Base-by-base conservation (phyloP, 805 yeast species). In the Candida boleticola region DNA sequence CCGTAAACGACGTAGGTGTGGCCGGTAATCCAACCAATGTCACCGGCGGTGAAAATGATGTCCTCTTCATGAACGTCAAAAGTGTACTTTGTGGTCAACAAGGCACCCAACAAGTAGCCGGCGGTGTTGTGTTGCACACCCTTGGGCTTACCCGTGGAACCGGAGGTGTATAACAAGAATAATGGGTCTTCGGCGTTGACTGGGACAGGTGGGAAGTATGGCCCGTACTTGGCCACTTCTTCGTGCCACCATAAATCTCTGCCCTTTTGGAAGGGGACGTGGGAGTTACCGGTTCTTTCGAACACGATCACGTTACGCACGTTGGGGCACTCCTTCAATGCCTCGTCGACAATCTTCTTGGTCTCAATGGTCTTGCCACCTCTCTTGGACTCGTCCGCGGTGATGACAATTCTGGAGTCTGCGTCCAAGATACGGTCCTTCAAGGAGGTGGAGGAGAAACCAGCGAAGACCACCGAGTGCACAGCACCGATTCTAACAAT, bases 1-100 rank as follows among this genome's bases (percentile, higher is more conserved):
- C 98, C 98, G 60, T 93, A 93, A 36, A 92, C 79, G 34, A 89
- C 96, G 61, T 92, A 93, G 7, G 97, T 86, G 67, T 93, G 99
- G 53, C 98, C 98, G 14, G 99, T 93, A 63, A 93, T 93, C 98
- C 99, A 93, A 61, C 99, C 98, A 43, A 93, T 89, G 63, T 93
- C 98, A 60, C 98, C 98, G 30, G 98, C 98, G 32, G 98, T 92
- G 74, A 93, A 92, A 47, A 92, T 68, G 34, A 85, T 76, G 65
- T 93, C 98, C 48, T 84, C 85, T 45, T 82, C 82, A 60, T 89
- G 96, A 37, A 93, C 82, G 64, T 95, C 98, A 64, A 93, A 92
- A 36, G 89, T 89, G 68, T 90, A 92, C 69, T 83, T 86, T 37
- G 97, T 86, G 40, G 97, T 87, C 63, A 90, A 72, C 42, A 89